Conservation (phyloP, 805 yeast species). For the Candida nonsorbophila region DNA sequence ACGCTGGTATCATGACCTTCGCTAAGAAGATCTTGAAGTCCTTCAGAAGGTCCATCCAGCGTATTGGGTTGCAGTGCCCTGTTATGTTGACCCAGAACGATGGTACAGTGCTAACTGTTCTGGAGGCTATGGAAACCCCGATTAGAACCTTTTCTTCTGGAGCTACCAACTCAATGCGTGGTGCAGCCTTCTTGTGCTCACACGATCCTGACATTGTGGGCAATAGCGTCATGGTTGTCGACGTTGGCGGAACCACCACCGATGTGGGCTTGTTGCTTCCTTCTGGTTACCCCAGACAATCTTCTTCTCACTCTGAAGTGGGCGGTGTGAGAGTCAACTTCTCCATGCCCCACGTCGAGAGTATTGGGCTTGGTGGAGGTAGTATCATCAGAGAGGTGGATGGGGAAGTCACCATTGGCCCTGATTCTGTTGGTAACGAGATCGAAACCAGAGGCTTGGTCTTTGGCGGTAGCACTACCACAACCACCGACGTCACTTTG, state of each 20-base stretch:
- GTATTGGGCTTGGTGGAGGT: slow-evolving; percentile 49
- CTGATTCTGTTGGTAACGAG: slow-evolving; percentile 44
- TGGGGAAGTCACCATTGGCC: slow-evolving; percentile 31
- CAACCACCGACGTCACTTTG: slow-evolving; percentile 35
- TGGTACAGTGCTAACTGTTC: slow-evolving; percentile 39
- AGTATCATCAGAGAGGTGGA: slow-evolving; percentile 31
- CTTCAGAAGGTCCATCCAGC: slow-evolving; percentile 30
- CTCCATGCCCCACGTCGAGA: slow-evolving; percentile 47
- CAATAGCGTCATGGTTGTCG: slow-evolving; percentile 22
- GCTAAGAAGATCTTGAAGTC: slow-evolving; percentile 37
- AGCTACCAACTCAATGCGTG: slow-evolving; percentile 44
- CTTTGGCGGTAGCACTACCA: slow-evolving; percentile 38
- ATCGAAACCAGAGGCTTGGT: slow-evolving; percentile 25
- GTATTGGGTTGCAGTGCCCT: slow-evolving; percentile 31
- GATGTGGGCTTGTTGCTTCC: slow-evolving; percentile 44
- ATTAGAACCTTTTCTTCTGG: slow-evolving; percentile 46
- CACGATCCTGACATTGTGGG: slow-evolving; percentile 3
- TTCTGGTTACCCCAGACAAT: slow-evolving; percentile 43
- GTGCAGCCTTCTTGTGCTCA: slow-evolving; percentile 38
- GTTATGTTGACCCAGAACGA: slow-evolving; percentile 43
- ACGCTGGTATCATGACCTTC: slow-evolving; percentile 39
- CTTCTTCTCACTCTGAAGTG: slow-evolving; percentile 35
- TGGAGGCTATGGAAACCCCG: slow-evolving; percentile 36
- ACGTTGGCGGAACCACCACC: slow-evolving; percentile 50
- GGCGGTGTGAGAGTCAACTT: slow-evolving; percentile 48